These are phyloP conservation scores for Paragyromitra xinjiangensis DNA, from an alignment of 495 filamentous ascomycete genomes.

Conservation along the genomic window DNA sequence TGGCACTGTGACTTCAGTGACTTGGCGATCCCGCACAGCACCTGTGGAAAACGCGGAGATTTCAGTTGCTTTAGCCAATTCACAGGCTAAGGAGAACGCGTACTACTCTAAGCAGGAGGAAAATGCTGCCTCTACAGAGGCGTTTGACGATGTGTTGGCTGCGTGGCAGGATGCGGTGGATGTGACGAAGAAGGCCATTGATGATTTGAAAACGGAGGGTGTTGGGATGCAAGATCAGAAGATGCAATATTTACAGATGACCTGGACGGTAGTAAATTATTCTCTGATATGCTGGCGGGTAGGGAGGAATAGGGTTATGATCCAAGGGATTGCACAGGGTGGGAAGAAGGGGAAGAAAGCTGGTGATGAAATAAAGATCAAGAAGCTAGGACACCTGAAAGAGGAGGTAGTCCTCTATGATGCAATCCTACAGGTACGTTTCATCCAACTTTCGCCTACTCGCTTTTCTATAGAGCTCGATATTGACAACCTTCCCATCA, in stretches of 20 bases:
- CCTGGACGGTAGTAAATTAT: conserved; percentile 90
- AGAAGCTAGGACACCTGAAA: conserved; percentile 79
- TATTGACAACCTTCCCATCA: conserved; percentile 57
- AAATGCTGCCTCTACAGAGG: conserved; percentile 69
- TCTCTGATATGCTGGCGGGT: conserved; percentile 92
- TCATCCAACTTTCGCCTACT: not conserved
- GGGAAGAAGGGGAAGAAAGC: conserved; percentile 67
- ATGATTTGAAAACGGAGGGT: conserved; percentile 83
- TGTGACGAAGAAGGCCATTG: conserved; percentile 88
- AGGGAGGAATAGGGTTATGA: conserved; percentile 87
- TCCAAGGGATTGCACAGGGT: conserved; percentile 65
- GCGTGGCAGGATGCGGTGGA: conserved; percentile 95
- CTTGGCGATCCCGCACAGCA: conserved; percentile 88
- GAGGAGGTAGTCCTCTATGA: conserved; percentile 95
- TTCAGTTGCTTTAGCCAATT: conserved; percentile 70
- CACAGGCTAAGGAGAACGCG: conserved; percentile 64
- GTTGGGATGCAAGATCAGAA: conserved; percentile 83
- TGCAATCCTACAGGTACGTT: conserved; percentile 71
- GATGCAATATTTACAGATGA: conserved; percentile 93
- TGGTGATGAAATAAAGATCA: conserved; percentile 66
- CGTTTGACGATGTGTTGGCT: conserved; percentile 89
- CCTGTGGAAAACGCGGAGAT: conserved; percentile 94
- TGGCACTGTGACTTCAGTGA: conserved; percentile 74
- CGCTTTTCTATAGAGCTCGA: not conserved
- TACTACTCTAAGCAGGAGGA: conserved; percentile 60